Evolutionary conservation across 495 filamentous ascomycete species (phyloP), one percentile per base, ranked within the genome.

Genomic region (Pyronema omphalodes): DNA sequence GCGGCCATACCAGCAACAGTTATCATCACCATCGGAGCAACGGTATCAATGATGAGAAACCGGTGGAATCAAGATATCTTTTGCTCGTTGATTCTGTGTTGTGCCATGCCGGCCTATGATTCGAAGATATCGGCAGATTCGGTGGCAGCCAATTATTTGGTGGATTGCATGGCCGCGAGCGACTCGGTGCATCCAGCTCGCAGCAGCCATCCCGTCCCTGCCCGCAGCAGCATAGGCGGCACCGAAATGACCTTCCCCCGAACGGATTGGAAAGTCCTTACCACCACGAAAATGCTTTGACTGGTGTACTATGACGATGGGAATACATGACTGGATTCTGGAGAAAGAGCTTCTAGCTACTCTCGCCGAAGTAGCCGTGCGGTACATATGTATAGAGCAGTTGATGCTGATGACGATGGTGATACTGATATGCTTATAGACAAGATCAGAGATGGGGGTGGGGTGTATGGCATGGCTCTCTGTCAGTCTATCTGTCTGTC

Each of bases 181-280:
- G 46, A 19, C 46, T 49, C 46, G 18, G 46, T 49, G 14, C 46
- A 49, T n/a, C n/a, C n/a, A n/a, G 23, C 23, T 29, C 23, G 18
- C 47, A 9, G 34, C 1, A 50, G 29, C 50, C 12, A 52, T 52
- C 50, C 50, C 50, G 17, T 47, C 44, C 14, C 44, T 47, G 44
- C 44, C 17, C 23, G 12, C 39, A 43, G 39, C 11, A 12, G 15
- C 39, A 43, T 1, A 12, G 12, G 15, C 39, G 3, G 15, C 12
- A 12, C 39, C 12, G 39, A 43, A 12, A 43, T 43, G 3, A 5
- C 23, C 9, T 19, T 47, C 14, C 44, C 23, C 14, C 17, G 11
- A 19, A 14, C 23, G 44, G 44, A 9, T 9, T n/a, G 12, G 44
- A 14, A 17, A 12, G 11, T 3, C 47, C 29, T 9, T 23, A n/a